Conservation (phyloP, 345 rosid genomes). For the Salix arbutifolia region DNA sequence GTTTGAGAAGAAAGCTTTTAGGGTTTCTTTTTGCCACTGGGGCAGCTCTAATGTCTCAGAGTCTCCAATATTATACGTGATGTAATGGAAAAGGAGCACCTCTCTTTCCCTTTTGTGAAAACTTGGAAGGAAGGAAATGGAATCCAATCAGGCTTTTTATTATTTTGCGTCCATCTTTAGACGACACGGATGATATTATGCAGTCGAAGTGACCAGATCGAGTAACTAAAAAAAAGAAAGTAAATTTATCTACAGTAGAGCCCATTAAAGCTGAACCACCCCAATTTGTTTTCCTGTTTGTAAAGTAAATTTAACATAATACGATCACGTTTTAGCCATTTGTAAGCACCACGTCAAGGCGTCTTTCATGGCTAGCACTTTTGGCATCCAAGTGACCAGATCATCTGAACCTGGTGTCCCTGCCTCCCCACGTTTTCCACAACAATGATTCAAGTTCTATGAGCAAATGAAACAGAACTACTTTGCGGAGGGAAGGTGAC, state of each 20-base stretch:
- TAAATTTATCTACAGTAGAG: not conserved
- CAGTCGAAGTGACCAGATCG: not conserved
- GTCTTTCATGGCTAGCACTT: not conserved
- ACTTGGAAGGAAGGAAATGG: not conserved
- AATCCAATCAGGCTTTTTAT: conserved; percentile 5
- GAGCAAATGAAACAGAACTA: not conserved
- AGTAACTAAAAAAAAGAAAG: not conserved
- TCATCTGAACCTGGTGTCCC: not conserved
- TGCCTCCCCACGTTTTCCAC: not conserved
- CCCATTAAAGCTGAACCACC: not conserved
- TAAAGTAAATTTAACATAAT: no score
- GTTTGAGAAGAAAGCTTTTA: not conserved
- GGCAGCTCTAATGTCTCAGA: not conserved
- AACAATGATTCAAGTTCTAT: no score
- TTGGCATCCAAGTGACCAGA: not conserved
- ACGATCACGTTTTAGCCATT: not conserved
- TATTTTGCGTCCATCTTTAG: not conserved
- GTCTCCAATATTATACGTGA: not conserved
- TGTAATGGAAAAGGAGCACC: not conserved
- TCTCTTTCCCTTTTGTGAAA: not conserved
- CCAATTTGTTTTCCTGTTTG: not conserved
- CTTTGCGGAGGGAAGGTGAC: no score
- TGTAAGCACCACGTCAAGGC: not conserved
- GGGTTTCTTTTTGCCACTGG: not conserved
- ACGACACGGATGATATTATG: not conserved